Base-by-base conservation (phyloP, 306 rosid species). In the barrel medic (Medicago truncatula) region DNA sequence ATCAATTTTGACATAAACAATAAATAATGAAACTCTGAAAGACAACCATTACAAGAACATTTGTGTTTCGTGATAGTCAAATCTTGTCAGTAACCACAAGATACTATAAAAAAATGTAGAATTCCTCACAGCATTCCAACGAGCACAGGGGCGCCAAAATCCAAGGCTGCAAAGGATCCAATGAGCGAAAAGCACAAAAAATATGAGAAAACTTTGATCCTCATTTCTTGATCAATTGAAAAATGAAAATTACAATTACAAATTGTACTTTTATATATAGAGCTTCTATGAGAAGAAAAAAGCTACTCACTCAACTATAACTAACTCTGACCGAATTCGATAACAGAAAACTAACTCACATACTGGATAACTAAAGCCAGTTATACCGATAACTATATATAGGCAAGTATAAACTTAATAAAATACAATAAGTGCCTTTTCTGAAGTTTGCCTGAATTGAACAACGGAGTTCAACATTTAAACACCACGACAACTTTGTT, bases 331-430 rank as follows among this genome's bases (percentile, higher is more conserved):
- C 43, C 20, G 6, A 60, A 31, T 28, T 31, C 4, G 18, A 31
- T 28, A 60, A 31, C 11, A 60, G 41, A 60, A 31, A 60, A 60
- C 66, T 25, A 60, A 23, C 40, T 25, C 66, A 60, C 41, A 28
- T 25, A 14, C 17, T 12, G 65, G 14, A 23, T 28, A 13, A 25
- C 40, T 28, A 25, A 25, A 1, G 38, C 11, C 36, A 23, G 17
- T 59, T 13, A 13, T 14, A 59, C 2, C 17, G 39, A 25, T 28
- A 28, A 28, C 60, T 54, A 54, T 6, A 54, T 6, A 8, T 31
- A 9, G 4, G 60, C 25, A 54, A 7, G 23, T 18, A 54, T 21
- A 20, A 13, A 56, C 31, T 44, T 44, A 8, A 34, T 43, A 17
- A 11, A 25, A 49, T 49, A 75, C 16, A 49, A 52, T 61, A 65